Evolutionary conservation across 2,329 filamentous ascomycete species (phyloP), one percentile per base, ranked within the genome.

Genomic region (Karstenula rhodostoma): DNA sequence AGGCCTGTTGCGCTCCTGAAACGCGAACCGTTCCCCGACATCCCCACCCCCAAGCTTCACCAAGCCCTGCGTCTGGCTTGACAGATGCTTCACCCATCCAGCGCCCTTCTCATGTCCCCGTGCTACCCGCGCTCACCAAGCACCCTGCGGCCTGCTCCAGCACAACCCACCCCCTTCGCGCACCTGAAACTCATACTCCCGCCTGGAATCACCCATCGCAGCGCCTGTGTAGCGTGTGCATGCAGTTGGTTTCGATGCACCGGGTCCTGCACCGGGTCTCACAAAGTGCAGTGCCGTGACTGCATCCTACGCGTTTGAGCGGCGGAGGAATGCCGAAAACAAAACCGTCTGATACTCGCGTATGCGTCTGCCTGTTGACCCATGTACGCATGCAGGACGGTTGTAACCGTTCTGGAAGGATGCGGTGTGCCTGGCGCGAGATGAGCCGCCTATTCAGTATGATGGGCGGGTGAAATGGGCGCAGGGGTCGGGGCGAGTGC

Each of bases 271-370:
- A n/a, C n/a, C n/a, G n/a, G n/a, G n/a, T n/a, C n/a, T n/a, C 23
- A n/a, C 19, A 19, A 25, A 27, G 19, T 60, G 47, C 53, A 32
- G 43, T 52, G 43, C 51, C 46, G 47, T 29, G 10, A 23, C n/a
- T 22, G 23, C 35, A 42, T 4, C 19, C n/a, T 12, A n/a, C 22
- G 52, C 29, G 52, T 60, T 54, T 54, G 42, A 48, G 33, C 33
- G n/a, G 44, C 40, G 10, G 32, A 44, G 29, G 43, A 37, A 56
- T 23, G 54, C 57, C 51, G 32, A 58, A 68, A 68, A 68, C 66
- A 63, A 56, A 59, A 55, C 66, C 64, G 64, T 53, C 64, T 67
- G 66, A 68, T 65, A 56, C 63, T 67, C 63, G 63, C 66, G 61
- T 68, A 10, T 54, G 54, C 8, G 27, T 15, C 29, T 43, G 15